These are phyloP conservation scores for Fusarium goolgardi DNA, from an alignment of 2,329 filamentous ascomycete genomes.

Conservation along the genomic window DNA sequence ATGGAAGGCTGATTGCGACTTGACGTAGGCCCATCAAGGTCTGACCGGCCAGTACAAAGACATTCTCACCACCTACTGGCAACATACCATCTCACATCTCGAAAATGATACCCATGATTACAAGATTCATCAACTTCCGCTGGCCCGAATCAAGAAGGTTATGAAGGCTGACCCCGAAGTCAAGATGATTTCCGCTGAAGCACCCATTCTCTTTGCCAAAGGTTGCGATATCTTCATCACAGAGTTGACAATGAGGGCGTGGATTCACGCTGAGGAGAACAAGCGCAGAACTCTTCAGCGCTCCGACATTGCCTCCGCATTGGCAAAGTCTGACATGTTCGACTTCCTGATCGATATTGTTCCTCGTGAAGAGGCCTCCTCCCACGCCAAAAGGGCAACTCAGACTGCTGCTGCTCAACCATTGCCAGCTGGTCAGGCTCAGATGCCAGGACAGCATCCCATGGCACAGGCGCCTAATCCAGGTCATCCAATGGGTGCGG, in stretches of 20 bases:
- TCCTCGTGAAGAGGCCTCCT: constrained; percentile 89
- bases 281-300: constrained; percentile 95
- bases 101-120: constrained; percentile 97
- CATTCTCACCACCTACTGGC: constrained; percentile 98
- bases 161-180: constrained; percentile 99
- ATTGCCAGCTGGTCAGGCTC: constrained; percentile 62
- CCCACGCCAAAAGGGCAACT: constrained; percentile 81
- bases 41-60: constrained; percentile 93
- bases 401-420: constrained; percentile 59
- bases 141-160: constrained; percentile 99
- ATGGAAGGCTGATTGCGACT: constrained; percentile 3
- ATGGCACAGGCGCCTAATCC: constrained; percentile 68
- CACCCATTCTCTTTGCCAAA: constrained; percentile 97
- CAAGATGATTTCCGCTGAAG: constrained; percentile 99
- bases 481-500: constrained; percentile 68
- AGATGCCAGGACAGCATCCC: constrained; percentile 64
- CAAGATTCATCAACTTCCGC: constrained; percentile 94
- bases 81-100: constrained; percentile 95
- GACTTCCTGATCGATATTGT: constrained; percentile 99
- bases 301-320: constrained; percentile 93
- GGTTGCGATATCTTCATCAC: constrained; percentile 99
- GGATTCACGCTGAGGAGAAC: constrained; percentile 99
- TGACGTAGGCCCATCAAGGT: constrained; percentile 86
- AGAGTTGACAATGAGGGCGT: constrained; percentile 97
- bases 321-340: constrained; percentile 99